Conservation (phyloP, 305 asterid genomes). For the Fraxinus platypoda region DNA sequence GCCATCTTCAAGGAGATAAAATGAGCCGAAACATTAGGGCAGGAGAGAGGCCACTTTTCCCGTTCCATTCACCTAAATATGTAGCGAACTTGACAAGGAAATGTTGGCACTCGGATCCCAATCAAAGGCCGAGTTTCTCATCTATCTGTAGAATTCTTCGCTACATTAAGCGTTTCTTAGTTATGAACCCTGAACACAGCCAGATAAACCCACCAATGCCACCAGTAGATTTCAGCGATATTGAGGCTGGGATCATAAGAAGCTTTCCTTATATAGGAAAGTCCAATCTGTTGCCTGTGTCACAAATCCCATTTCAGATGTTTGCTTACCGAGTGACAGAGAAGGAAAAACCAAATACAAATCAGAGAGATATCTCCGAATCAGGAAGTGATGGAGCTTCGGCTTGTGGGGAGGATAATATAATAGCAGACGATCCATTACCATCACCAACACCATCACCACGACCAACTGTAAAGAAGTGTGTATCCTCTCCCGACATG, state of each 20-base stretch:
- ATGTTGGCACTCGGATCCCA: constrained; percentile 81
- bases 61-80: constrained; percentile 70
- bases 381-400: constrained; percentile 88
- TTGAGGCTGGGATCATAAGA: constrained; percentile 47
- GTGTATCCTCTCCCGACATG: constrained; percentile 38
- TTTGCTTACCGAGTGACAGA: constrained; percentile 68
- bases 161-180: constrained; percentile 65
- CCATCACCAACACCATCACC: constrained; percentile 43
- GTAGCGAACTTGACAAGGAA: constrained; percentile 70
- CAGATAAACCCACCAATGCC: constrained; percentile 62
- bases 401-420: constrained; percentile 59
- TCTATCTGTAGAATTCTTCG: constrained; percentile 73
- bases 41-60: constrained; percentile 92
- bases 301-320: constrained; percentile 73
- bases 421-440: constrained; percentile 44
- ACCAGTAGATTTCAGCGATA: constrained; percentile 54
- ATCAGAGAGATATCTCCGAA: constrained; percentile 60
- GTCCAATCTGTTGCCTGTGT: constrained; percentile 26
- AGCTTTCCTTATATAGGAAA: constrained; percentile 29
- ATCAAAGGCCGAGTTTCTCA: constrained; percentile 68
- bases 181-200: constrained; percentile 66
- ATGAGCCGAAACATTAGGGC: constrained; percentile 82
- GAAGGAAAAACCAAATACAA: constrained; percentile 50
- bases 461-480: constrained; percentile 36
- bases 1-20: constrained; percentile 85